A percentile compares a stretch with the other conserved stretches of the same genome.
phyloP scores from a whole-genome alignment of 306 rosid genomes.

The Quercus rubra region DNA sequence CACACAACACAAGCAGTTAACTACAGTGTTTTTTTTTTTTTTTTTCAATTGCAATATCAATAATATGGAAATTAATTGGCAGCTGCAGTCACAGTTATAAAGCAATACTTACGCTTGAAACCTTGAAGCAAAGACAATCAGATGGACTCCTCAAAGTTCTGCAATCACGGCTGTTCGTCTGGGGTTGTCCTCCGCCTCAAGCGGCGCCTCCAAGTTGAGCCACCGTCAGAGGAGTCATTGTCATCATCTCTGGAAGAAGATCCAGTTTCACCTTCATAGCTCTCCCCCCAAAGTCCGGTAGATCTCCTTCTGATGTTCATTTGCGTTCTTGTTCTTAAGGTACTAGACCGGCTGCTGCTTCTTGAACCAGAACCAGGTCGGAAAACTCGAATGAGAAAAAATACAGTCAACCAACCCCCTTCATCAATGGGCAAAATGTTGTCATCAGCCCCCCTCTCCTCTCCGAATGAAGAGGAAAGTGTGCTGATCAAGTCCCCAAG shows the following conservation, averaged over 20 bases:
- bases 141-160: constrained; percentile 16
- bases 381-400: constrained; percentile 71
- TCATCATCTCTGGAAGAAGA: constrained; percentile 74
- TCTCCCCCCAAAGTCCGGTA: constrained; percentile 76
- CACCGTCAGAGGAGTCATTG: constrained; percentile 79
- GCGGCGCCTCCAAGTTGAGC: constrained; percentile 64
- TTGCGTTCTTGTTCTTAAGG: constrained; percentile 71
- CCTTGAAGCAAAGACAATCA: constrained; percentile 22
- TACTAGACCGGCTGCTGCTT: constrained; percentile 65
- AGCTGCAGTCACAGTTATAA: constrained; percentile 6
- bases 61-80: background rate
- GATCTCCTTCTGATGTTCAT: constrained; percentile 76
- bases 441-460: constrained; percentile 60
- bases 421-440: constrained; percentile 64
- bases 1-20: constrained; percentile 14
- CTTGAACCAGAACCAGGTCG: constrained; percentile 57
- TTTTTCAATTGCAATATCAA: background rate
- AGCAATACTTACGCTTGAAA: constrained; percentile 35
- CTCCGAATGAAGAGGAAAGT: constrained; percentile 82
- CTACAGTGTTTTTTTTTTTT: background rate
- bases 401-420: constrained; percentile 84
- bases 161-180: constrained; percentile 58
- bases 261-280: constrained; percentile 74
- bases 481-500: constrained; percentile 90
- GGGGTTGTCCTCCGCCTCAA: constrained; percentile 60